These are phyloP conservation scores for Inga laurina DNA, from an alignment of 306 rosid species.

Conservation along the genomic window DNA sequence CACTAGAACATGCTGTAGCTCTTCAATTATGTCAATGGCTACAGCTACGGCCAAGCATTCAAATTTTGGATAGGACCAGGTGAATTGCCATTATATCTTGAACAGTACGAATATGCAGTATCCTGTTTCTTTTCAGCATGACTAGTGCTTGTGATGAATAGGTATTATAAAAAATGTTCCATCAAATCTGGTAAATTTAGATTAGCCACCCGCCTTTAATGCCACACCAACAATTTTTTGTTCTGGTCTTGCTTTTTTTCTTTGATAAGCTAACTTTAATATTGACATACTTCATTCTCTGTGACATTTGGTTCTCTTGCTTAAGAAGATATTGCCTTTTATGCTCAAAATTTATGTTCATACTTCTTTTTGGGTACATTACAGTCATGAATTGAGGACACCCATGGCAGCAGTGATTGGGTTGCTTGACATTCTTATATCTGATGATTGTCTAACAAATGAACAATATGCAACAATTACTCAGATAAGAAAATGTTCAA, in stretches of 20 bases:
- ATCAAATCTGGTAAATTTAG: too few species aligned
- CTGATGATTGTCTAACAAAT: constrained; percentile 92
- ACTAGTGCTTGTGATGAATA: too few species aligned
- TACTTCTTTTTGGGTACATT: constrained; percentile 28
- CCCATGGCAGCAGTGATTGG: constrained; percentile 99
- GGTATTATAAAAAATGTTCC: too few species aligned
- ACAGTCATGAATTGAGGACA: constrained; percentile 96
- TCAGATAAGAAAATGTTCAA: constrained; percentile 95
- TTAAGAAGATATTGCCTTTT: constrained; percentile 12
- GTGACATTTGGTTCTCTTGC: not conserved
- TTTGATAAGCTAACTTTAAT: not conserved
- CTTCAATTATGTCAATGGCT: too few species aligned
- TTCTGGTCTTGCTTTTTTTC: not conserved
- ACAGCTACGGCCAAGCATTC: too few species aligned
- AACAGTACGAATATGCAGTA: too few species aligned
- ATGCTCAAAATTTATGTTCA: constrained; percentile 16
- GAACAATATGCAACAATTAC: constrained; percentile 91
- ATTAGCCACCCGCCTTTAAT: too few species aligned
- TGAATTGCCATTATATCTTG: too few species aligned
- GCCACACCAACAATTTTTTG: not conserved
- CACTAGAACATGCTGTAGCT: too few species aligned
- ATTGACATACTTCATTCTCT: not conserved
- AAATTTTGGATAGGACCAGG: too few species aligned
- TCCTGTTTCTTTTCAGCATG: too few species aligned
- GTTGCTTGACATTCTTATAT: constrained; percentile 92